A percentile compares a stretch with the other conserved stretches of the same genome.
These are phyloP conservation scores for Rosa lucieae DNA, from an alignment of 306 rosid species.

Conservation along the genomic window DNA sequence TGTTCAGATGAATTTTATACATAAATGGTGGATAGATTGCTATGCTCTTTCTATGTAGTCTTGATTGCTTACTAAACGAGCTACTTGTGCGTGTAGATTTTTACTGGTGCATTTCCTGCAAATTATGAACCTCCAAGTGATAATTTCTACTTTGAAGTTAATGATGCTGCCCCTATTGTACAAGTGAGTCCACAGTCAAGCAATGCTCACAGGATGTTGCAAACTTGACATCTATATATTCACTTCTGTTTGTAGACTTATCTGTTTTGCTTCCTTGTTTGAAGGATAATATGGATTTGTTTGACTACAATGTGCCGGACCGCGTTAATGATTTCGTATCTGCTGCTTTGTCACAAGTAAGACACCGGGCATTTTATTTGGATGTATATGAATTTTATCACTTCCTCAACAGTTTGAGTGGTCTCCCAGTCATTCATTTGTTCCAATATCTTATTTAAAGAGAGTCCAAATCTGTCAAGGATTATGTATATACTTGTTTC, in stretches of 20 bases:
- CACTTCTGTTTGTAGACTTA: background rate
- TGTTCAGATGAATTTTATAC: background rate
- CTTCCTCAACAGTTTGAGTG: background rate
- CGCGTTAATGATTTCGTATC: conserved; percentile 74
- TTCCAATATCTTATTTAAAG: conserved; percentile 40
- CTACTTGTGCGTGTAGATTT: conserved; percentile 44
- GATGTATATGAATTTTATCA: background rate
- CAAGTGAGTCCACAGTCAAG: conserved; percentile 49
- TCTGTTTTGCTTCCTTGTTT: conserved; percentile 18
- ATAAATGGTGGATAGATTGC: background rate
- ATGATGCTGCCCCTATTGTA: conserved; percentile 55
- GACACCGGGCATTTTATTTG: conserved; percentile 10
- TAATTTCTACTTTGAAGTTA: conserved; percentile 63
- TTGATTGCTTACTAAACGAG: background rate
- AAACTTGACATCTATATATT: background rate
- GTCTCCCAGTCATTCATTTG: background rate
- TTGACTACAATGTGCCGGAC: conserved; percentile 70
- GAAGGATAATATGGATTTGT: conserved; percentile 68
- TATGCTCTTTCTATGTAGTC: background rate
- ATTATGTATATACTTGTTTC: background rate
- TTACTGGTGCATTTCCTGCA: conserved; percentile 70
- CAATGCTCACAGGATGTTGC: conserved; percentile 10
- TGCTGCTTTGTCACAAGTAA: conserved; percentile 78
- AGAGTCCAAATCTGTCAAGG: conserved; percentile 33
- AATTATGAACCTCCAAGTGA: conserved; percentile 72